These are phyloP conservation scores for Mortierella antarctica DNA, from an alignment of 192 early-diverging fungal species.

Conservation along the genomic window DNA sequence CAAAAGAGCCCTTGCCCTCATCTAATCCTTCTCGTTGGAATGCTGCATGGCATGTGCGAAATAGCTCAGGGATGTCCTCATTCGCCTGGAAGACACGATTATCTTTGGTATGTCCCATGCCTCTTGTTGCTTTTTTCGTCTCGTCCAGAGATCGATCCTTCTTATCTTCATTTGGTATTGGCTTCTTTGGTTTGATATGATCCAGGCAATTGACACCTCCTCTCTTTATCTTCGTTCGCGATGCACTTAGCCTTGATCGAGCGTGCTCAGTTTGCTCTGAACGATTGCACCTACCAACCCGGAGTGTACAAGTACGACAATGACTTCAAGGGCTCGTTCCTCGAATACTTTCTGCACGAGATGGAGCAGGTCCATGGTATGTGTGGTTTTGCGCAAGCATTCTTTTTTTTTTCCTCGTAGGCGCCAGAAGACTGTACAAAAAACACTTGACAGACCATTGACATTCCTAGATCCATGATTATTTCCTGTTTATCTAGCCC, in stretches of 20 bases:
- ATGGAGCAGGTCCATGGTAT: constrained; percentile 92
- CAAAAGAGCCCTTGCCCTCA: not conserved
- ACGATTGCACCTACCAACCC: constrained; percentile 81
- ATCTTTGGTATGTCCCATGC: constrained; percentile 74
- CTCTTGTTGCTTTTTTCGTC: not conserved
- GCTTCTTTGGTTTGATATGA: not conserved
- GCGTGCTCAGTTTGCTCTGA: constrained; percentile 90
- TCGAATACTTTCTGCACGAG: constrained; percentile 92
- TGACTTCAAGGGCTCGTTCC: constrained; percentile 79
- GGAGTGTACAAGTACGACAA: constrained; percentile 74
- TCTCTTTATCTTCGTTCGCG: not conserved
- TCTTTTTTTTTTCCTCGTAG: not conserved
- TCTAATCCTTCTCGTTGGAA: not conserved
- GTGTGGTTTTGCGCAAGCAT: not conserved
- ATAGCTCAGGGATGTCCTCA: constrained; percentile 78
- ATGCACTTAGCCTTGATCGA: constrained; percentile 85
- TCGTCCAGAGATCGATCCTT: not conserved
- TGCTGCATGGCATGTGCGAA: too few species aligned
- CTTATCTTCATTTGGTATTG: not conserved
- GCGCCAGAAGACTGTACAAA: constrained; percentile 2
- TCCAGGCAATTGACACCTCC: not conserved
- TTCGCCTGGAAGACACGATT: constrained; percentile 96
- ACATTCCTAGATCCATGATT: not conserved
- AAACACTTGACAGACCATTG: not conserved
- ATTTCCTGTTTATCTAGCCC: constrained; percentile 1